Evolutionary conservation across 805 yeast genomes (phyloP).

Genomic region (Kockiozyma suomiensis): DNA sequence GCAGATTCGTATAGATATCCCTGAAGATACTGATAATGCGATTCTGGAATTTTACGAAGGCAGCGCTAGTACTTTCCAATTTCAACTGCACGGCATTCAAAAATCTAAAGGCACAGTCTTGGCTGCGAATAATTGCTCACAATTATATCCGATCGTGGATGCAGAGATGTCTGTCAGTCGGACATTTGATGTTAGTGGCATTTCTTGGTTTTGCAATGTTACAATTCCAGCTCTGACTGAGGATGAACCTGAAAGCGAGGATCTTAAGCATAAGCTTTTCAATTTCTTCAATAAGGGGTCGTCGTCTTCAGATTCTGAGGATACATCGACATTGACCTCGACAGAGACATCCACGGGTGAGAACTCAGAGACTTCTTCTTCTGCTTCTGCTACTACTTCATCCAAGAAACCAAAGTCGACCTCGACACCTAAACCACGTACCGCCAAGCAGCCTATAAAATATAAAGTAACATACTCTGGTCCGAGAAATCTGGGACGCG

Average conservation of each 20-base stretch:
- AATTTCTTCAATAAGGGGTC: conserved; percentile 19
- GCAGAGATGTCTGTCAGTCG: conserved; percentile 28
- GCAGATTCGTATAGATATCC: neutral
- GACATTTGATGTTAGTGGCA: conserved; percentile 16
- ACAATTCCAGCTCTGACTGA: conserved; percentile 41
- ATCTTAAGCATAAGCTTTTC: conserved; percentile 35
- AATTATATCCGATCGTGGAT: conserved; percentile 16
- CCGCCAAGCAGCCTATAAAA: conserved; percentile 34
- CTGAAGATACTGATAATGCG: conserved; percentile 16
- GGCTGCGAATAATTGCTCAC: conserved; percentile 23
- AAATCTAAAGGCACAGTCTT: conserved; percentile 10
- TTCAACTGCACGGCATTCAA: conserved; percentile 18
- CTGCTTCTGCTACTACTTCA: conserved; percentile 33
- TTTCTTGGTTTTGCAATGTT: conserved; percentile 22
- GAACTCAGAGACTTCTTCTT: conserved; percentile 30
- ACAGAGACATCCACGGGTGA: conserved; percentile 18
- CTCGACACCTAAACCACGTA: conserved; percentile 17
- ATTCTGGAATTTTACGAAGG: conserved; percentile 20
- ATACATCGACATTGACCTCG: conserved; percentile 18
- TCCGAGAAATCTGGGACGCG: conserved; percentile 44
- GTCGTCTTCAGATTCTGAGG: conserved; percentile 1
- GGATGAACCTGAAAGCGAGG: conserved; percentile 37
- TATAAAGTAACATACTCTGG: conserved; percentile 36
- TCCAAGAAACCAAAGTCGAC: conserved; percentile 25
- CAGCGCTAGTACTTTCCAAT: conserved; percentile 6